Conservation (phyloP, 345 rosid genomes). For the Citrus maxima region DNA sequence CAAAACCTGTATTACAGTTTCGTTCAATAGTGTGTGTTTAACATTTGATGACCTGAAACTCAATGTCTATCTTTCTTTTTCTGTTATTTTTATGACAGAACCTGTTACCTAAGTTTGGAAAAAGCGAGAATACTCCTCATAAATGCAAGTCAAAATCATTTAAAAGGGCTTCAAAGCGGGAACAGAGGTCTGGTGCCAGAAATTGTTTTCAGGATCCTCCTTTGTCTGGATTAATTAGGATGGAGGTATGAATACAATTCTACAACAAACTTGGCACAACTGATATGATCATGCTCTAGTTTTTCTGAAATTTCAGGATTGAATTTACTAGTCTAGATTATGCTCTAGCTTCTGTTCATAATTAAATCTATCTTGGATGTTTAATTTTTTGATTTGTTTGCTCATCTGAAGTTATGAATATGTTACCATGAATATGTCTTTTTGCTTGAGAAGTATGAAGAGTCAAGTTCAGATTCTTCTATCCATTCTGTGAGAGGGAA, state of each 20-base stretch:
- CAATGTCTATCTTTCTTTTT: not conserved
- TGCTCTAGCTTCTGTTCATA: not conserved
- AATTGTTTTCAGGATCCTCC: slow-evolving; percentile 24
- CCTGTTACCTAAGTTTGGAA: slow-evolving; percentile 16
- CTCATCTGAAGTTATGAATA: not conserved
- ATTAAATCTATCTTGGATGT: not conserved
- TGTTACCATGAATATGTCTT: not conserved
- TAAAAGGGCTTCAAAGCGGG: slow-evolving; percentile 18
- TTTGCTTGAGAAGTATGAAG: slow-evolving; percentile 23
- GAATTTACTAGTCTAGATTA: not conserved
- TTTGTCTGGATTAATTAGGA: slow-evolving; percentile 19
- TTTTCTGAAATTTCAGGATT: not conserved
- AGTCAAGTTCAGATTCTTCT: slow-evolving; percentile 31
- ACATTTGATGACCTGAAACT: not conserved
- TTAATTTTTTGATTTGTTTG: not conserved
- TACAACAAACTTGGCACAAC: no score
- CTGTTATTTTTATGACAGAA: slow-evolving; percentile 28
- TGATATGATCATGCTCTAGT: not conserved
- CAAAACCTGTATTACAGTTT: not conserved
- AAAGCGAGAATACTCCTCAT: not conserved
- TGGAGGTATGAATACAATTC: slow-evolving; percentile 23
- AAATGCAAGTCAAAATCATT: slow-evolving; percentile 26
- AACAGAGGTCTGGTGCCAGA: slow-evolving; percentile 17
- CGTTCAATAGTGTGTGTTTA: not conserved
- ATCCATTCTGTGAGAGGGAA: slow-evolving; percentile 25